Conservation (phyloP, 2,329 filamentous ascomycete species). For the Herpotrichia juniperi region DNA sequence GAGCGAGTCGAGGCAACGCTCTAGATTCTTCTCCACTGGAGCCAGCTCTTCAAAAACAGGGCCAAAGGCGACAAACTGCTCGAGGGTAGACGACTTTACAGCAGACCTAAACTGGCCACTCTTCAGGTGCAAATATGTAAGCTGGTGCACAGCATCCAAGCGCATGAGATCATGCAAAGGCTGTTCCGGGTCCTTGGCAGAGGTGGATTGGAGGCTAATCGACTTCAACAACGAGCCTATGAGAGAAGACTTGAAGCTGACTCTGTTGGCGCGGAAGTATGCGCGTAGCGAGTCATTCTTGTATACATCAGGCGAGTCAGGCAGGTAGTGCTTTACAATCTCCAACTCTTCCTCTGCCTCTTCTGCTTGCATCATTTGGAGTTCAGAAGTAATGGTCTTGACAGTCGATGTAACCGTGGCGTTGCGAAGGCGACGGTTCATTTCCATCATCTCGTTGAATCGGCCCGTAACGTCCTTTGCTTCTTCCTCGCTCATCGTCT, state of each 20-base stretch:
- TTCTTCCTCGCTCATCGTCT: constrained; percentile 90
- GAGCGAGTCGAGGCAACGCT: constrained; percentile 84
- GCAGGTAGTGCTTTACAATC: constrained; percentile 88
- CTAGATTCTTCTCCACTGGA: constrained; percentile 87
- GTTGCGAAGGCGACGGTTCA: constrained; percentile 91
- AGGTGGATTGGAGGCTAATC: constrained; percentile 50
- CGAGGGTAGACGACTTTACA: constrained; percentile 77
- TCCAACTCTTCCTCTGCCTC: constrained; percentile 87
- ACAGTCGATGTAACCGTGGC: constrained; percentile 90
- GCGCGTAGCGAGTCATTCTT: constrained; percentile 89
- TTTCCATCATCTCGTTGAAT: constrained; percentile 92
- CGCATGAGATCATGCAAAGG: constrained; percentile 66
- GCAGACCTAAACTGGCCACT: constrained; percentile 83
- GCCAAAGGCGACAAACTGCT: constrained; percentile 79
- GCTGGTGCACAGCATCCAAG: constrained; percentile 82
- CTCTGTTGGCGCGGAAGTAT: constrained; percentile 82
- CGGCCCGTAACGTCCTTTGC: constrained; percentile 87
- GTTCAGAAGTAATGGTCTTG: constrained; percentile 91
- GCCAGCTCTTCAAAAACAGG: constrained; percentile 86
- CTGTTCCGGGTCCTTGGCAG: constrained; percentile 75
- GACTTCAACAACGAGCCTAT: constrained; percentile 77
- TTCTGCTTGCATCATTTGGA: constrained; percentile 84
- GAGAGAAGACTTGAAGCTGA: constrained; percentile 85
- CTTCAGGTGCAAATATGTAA: constrained; percentile 82
- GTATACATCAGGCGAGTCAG: constrained; percentile 69